Evolutionary conservation across 495 filamentous ascomycete genomes (phyloP), one percentile per base, ranked within the genome.

Genomic region (Penicillium roqueforti): DNA sequence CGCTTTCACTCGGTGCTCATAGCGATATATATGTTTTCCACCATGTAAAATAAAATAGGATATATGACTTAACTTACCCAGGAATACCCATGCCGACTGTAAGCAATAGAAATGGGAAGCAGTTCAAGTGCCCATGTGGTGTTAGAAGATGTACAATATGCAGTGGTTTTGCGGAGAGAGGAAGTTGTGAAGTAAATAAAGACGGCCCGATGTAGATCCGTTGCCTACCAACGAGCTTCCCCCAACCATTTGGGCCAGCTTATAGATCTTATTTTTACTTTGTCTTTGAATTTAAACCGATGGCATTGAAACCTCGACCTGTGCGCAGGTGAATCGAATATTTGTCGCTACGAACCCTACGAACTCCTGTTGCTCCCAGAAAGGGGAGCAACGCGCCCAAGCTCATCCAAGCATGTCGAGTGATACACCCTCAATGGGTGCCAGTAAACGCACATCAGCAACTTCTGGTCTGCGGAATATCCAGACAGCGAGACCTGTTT

Each of bases 121-220:
- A 34, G 25, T 25, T 34, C 16, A 20, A 47, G 34, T 5, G 23
- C 45, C 61, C 60, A 64, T 64, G 50, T 37, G 50, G 43, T 28
- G 51, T 16, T 18, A 22, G 4, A 34, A 29, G 23, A 42, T 40
- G 40, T n/a, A 36, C 18, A 11, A 11, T 31, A 39, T 13, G 40
- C 32, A 20, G 48, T 29, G 36, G 13, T 37, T 45, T 38, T 45
- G 44, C 39, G 13, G 38, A 53, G 54, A 46, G 48, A 26, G 32
- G 50, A 55, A 55, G 55, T 58, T 65, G 67, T 70, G 11, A 45
- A 18, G 59, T 61, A 64, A 61, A 62, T 67, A 65, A 61, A 62
- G 61, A 65, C 72, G 72, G 72, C 59, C 72, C 72, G 72, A 75
- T 63, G 68, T 66, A 74, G 69, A 71, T 73, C 72, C 72, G 71